Base-by-base conservation (phyloP, 805 yeast species). In the Zygosaccharomyces bisporus region DNA sequence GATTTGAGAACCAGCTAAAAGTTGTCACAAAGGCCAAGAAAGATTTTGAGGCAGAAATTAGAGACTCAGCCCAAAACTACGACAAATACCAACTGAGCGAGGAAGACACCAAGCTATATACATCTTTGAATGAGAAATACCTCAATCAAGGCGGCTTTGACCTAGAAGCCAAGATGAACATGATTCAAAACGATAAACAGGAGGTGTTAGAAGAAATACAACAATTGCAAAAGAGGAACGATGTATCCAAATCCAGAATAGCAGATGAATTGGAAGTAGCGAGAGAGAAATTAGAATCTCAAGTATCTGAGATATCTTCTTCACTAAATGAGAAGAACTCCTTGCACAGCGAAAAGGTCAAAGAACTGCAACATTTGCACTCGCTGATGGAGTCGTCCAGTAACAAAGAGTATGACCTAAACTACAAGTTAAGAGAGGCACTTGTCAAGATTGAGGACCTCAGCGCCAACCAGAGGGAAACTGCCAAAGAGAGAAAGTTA, bases 391-490 rank as follows among this genome's bases (percentile, higher is more conserved):
- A 73, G 61, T 64, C 66, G 12, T 59, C 65, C 20, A 49, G 58
- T 64, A 60, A 64, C 25, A 72, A 76, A 50, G 91, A 83, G 55
- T 69, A 71, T 29, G 81, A 79, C 45, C 57, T 86, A n/a, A 83
- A 81, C 50, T 69, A 80, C 6, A 76, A 79, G 48, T 68, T 90
- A 46, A 75, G 80, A 50, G 82, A 78, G 24, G 72, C 80, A 1
- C 68, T 85, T 21, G 52, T 75, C 1, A 75, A 75, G 53, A 68
- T 91, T 36, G 84, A 84, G 48, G 95, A 86, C 43, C 66, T 86
- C 29, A 80, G 79, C 40, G 89, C 95, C 1, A 79, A 74, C 46
- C 84, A 81, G 61, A 77, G 91, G 52, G 96, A 86, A 54, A 72
- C 89, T 0, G 76, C 76, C 32, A 77, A 79, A 49, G 95, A 89